A percentile compares a stretch with the other conserved stretches of the same genome.
Conservation (phyloP, 768 basidiomycete genomes). For the Pholiota microspora region DNA sequence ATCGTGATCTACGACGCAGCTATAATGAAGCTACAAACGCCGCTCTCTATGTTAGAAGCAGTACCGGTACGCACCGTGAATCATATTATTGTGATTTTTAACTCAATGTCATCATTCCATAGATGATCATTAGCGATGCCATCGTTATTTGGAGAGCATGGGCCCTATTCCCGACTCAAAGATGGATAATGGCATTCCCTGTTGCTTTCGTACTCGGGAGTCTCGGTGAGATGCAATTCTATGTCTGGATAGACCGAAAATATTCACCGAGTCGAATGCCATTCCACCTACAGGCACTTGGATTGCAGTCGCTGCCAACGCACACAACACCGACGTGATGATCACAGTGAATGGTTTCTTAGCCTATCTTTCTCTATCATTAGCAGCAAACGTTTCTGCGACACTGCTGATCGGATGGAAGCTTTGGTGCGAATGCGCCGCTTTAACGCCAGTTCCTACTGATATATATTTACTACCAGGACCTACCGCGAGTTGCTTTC, state of each 20-base stretch:
- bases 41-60: not conserved
- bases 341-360: not conserved
- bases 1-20: not conserved
- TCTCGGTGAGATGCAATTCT: not conserved
- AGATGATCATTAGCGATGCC: not conserved
- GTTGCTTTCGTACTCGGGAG: not conserved
- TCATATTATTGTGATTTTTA: not conserved
- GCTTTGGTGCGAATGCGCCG: not conserved
- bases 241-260: not conserved
- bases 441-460: not conserved
- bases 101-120: not conserved
- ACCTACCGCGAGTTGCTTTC: not conserved
- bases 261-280: not conserved
- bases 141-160: not conserved
- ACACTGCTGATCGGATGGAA: constrained; percentile 1
- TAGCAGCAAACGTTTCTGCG: not conserved
- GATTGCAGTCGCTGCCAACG: not conserved
- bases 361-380: not conserved
- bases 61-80: not conserved
- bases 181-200: not conserved
- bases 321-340: not conserved
- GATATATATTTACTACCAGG: not conserved
- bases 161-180: not conserved
- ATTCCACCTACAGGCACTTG: not conserved
- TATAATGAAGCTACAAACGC: not conserved